These are phyloP conservation scores for Globisporangium barbulae DNA, from an alignment of 352 stramenopile genomes.

Conservation along the genomic window DNA sequence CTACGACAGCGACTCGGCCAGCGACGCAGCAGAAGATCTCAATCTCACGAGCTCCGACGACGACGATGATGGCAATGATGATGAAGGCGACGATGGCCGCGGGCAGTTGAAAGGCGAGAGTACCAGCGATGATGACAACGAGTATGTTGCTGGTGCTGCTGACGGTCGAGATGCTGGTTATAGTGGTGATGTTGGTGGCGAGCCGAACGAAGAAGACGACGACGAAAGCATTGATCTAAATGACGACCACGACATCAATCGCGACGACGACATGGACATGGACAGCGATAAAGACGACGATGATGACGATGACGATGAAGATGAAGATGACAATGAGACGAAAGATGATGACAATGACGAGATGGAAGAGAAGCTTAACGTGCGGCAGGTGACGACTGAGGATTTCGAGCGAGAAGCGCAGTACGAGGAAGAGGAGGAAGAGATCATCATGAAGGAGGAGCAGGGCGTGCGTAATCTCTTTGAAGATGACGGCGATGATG, in stretches of 20 bases:
- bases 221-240: conserved; percentile 1
- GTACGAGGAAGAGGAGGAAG: conserved; percentile 17
- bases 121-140: neutral
- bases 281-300: conserved; percentile 13
- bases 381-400: conserved; percentile 3
- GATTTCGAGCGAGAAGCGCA: conserved; percentile 16
- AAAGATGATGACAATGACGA: conserved; percentile 9
- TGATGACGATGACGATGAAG: conserved; percentile 4
- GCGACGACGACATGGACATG: conserved; percentile 15
- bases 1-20: conserved; percentile 20
- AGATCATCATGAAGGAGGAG: conserved; percentile 13
- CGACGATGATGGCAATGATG: conserved; percentile 12
- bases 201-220: neutral
- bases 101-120: neutral
- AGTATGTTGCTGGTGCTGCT: neutral
- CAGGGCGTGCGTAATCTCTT: conserved; percentile 8
- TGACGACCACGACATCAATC: neutral
- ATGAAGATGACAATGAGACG: conserved; percentile 4
- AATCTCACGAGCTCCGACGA: conserved; percentile 11
- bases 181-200: neutral
- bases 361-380: neutral
- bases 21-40: conserved; percentile 13
- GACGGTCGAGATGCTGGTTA: neutral
- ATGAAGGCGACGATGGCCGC: neutral
- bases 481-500: conserved; percentile 7